A percentile compares a stretch with the other conserved stretches of the same genome.
phyloP scores from a whole-genome alignment of 176 grass and related monocot species.

The Rhynchospora breviuscula region DNA sequence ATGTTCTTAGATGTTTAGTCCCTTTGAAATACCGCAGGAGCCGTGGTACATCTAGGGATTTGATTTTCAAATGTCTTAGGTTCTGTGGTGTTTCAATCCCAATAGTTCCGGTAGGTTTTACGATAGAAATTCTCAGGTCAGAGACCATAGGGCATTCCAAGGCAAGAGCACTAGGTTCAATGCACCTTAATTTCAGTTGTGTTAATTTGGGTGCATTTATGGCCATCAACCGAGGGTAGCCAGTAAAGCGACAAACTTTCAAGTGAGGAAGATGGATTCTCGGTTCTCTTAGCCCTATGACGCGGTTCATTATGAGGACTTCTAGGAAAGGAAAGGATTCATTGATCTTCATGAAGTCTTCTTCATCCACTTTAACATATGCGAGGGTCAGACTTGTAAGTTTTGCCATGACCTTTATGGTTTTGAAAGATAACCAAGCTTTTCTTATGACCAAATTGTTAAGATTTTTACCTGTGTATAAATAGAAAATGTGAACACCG shows the following conservation, averaged over 20 bases:
- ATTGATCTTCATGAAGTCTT: background rate
- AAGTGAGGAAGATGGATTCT: background rate
- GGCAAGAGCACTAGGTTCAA: background rate
- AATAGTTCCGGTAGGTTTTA: background rate
- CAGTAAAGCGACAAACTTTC: background rate
- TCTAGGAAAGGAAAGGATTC: background rate
- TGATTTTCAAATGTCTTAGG: background rate
- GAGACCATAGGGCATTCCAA: background rate
- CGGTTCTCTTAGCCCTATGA: too few species aligned
- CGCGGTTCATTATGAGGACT: too few species aligned
- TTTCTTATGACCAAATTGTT: background rate
- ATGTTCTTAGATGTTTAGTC: slow-evolving; percentile 15
- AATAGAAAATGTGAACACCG: too few species aligned
- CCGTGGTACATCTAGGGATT: slow-evolving; percentile 32
- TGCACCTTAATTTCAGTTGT: background rate
- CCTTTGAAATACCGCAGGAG: slow-evolving; percentile 20
- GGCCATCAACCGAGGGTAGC: background rate
- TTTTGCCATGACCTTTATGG: background rate
- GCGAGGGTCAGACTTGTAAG: background rate
- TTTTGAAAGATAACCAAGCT: background rate
- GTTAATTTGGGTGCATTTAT: background rate
- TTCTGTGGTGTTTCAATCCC: background rate
- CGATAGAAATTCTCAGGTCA: background rate
- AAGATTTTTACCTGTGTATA: background rate
- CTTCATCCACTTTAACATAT: background rate